Evolutionary conservation across 305 asterid genomes (phyloP), one percentile per base, ranked within the genome.

Genomic region (Fraxinus albicans): DNA sequence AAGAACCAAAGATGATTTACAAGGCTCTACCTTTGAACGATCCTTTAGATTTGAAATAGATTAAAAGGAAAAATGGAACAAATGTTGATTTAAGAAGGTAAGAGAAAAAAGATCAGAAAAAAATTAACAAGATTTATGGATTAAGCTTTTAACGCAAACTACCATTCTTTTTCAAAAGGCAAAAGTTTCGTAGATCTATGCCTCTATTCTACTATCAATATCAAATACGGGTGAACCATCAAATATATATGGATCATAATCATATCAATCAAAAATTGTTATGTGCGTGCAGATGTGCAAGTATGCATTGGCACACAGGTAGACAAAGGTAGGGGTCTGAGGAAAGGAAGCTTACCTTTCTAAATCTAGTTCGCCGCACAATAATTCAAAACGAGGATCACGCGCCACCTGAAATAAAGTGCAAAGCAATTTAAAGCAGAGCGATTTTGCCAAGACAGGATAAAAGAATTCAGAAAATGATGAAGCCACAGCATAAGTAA

Each of bases 301-400:
- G 10, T 76, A 50, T 17, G 36, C 78, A 76, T 8, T 29, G 13
- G 9, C 74, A 80, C 50, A 63, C 73, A 36, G 27, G 27, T 12
- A 31, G 27, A 78, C 13, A 47, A 76, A 70, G 15, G 60, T 13
- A 36, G 77, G 38, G 29, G 76, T 70, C 60, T 74, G 84, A 47
- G 58, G 25, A 81, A 13, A 17, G 33, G 83, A 83, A 77, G 80
- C 79, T 85, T 85, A 95, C 98, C 98, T 92, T 0, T 96, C 97
- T 27, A 85, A 95, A 70, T 95, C 90, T 6, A 94, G 89, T 0
- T 79, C 78, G 35, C 97, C 99, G 50, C 93, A 90, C 81, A 96
- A 87, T 19, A 97, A 85, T 85, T 94, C 99, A 88, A 96, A 96
- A 23, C 98, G 98, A 89, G 99, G 99, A 81, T 93, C 99, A 77